phyloP scores from a whole-genome alignment of 768 basidiomycete genomes.

The Trametes cubensis region DNA sequence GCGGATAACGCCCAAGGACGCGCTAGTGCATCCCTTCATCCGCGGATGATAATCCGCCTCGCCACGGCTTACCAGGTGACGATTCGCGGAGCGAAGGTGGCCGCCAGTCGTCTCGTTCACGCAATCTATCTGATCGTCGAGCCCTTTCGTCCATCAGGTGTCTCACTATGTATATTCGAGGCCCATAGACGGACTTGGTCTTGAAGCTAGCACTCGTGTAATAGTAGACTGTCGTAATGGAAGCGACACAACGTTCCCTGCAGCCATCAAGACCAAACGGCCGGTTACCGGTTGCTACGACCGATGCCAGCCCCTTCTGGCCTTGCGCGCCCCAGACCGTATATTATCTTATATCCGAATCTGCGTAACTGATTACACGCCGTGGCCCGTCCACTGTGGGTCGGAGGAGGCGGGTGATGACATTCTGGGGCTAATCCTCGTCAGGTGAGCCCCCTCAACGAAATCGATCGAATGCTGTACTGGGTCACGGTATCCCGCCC shows the following conservation, averaged over 20 bases:
- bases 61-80: background rate
- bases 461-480: conserved; percentile 12
- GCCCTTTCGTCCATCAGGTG: conserved; percentile 7
- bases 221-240: conserved; percentile 1
- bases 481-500: conserved; percentile 3
- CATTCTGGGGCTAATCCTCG: background rate
- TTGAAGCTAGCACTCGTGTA: conserved; percentile 1
- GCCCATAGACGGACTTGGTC: background rate
- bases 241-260: background rate
- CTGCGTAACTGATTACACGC: background rate
- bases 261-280: background rate
- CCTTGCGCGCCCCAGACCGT: too few relatives aligned
- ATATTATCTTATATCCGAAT: too few relatives aligned
- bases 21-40: conserved; percentile 85
- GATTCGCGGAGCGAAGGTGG: background rate
- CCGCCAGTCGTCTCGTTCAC: background rate
- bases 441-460: conserved; percentile 8
- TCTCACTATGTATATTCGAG: background rate
- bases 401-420: background rate
- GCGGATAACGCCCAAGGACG: conserved; percentile 88
- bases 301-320: background rate
- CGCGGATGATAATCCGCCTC: conserved; percentile 43
- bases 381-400: too few relatives aligned
- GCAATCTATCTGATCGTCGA: background rate
- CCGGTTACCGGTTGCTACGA: background rate